Evolutionary conservation across 179 eudicot genomes (phyloP).

Genomic region (Silene vulgaris): DNA sequence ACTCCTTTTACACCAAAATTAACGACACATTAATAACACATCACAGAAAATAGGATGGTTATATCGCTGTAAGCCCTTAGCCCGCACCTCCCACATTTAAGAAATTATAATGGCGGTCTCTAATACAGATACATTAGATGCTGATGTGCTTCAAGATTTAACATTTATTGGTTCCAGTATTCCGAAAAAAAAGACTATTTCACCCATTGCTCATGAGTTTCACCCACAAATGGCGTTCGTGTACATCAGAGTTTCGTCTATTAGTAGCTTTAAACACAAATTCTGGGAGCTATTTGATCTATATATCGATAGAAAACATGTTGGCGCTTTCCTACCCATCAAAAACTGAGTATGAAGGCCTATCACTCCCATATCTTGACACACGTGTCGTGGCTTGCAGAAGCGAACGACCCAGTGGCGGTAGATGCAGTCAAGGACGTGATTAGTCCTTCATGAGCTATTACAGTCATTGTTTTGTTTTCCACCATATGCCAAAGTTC

Average conservation of each 20-base stretch:
- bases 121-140: not conserved
- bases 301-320: not conserved
- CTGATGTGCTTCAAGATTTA: not conserved
- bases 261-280: not conserved
- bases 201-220: conserved; percentile 1
- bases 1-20: too few species aligned
- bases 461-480: conserved; percentile 63
- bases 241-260: conserved; percentile 1
- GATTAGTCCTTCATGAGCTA: conserved; percentile 75
- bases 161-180: not conserved
- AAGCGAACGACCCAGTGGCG: conserved; percentile 62
- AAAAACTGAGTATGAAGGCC: not conserved
- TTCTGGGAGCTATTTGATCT: not conserved
- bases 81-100: too few species aligned
- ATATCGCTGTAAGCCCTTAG: too few species aligned
- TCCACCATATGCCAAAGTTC: conserved; percentile 88
- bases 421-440: conserved; percentile 66
- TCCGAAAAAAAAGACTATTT: not conserved
- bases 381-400: conserved; percentile 81
- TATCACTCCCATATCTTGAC: conserved; percentile 78
- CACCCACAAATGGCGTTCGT: not conserved
- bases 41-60: too few species aligned
- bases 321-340: not conserved
- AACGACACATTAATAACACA: too few species aligned
- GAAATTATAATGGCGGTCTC: not conserved